Conservation (phyloP, 78 protist genomes). For the Speleostelium caveatum region DNA sequence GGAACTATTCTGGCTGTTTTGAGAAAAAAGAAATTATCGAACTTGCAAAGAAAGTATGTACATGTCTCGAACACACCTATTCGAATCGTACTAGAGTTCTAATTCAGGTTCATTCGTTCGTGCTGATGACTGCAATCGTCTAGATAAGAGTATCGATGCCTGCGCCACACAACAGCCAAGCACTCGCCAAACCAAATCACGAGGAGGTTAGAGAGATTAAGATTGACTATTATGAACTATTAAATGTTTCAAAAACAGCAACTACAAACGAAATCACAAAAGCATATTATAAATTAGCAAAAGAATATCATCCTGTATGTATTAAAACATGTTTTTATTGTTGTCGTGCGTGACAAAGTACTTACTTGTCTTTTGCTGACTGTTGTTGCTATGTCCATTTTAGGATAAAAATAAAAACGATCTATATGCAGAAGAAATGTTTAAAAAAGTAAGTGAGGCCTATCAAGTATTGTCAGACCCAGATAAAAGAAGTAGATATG, state of each 20-base stretch:
- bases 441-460: conserved; percentile 72
- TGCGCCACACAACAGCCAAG: conserved; percentile 28
- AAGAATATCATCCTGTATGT: conserved; percentile 64
- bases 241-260: conserved; percentile 27
- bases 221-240: conserved; percentile 46
- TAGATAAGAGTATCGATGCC: conserved; percentile 24
- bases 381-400: too few relatives aligned
- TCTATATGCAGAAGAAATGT: conserved; percentile 76
- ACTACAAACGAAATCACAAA: conserved; percentile 48
- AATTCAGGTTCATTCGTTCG: not conserved
- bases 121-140: not conserved
- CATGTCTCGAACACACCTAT: not conserved
- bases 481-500: conserved; percentile 59
- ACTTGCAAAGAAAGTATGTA: conserved; percentile 29
- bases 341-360: not conserved
- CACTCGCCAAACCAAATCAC: conserved; percentile 4
- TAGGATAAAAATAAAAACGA: conserved; percentile 69
- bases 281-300: conserved; percentile 72
- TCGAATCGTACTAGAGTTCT: not conserved
- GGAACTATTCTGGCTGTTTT: not conserved
- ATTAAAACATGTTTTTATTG: not conserved
- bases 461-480: conserved; percentile 59
- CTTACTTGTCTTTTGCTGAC: too few relatives aligned
- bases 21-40: conserved; percentile 35
- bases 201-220: conserved; percentile 6